Evolutionary conservation across 2,329 filamentous ascomycete species (phyloP).

Genomic region (Trichoderma pleuroti): DNA sequence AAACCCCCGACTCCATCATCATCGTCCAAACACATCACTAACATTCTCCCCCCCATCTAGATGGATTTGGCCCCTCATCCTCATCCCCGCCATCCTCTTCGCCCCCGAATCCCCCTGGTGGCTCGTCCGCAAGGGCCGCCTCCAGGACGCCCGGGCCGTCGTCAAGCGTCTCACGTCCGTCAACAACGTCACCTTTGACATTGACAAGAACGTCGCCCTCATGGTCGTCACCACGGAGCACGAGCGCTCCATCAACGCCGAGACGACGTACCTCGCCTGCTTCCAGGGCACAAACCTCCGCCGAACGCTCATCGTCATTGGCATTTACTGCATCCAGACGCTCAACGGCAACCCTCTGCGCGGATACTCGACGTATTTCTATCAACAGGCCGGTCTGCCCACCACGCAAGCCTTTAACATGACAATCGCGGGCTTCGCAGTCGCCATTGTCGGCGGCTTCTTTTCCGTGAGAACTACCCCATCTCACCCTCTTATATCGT

Average conservation of each 20-base stretch:
- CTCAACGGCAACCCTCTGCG: constrained; percentile 28
- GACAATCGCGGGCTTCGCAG: constrained; percentile 33
- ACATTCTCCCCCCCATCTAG: background rate
- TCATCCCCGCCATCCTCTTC: constrained; percentile 39
- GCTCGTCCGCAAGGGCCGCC: constrained; percentile 34
- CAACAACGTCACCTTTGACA: constrained; percentile 21
- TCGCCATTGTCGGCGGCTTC: constrained; percentile 41
- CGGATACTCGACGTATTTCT: constrained; percentile 29
- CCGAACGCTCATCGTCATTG: constrained; percentile 48
- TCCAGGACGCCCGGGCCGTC: constrained; percentile 30
- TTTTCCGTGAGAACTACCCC: constrained; percentile 26
- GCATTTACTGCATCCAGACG: constrained; percentile 29
- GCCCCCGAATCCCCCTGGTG: constrained; percentile 45
- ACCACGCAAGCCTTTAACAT: constrained; percentile 28
- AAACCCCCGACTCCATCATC: background rate
- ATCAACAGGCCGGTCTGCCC: constrained; percentile 32
- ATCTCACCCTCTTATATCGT: background rate
- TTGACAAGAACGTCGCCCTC: constrained; percentile 34
- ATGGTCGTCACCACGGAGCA: constrained; percentile 42
- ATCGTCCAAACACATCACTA: background rate
- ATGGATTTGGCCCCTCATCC: constrained; percentile 45
- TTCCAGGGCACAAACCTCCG: constrained; percentile 44
- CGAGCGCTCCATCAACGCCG: constrained; percentile 34
- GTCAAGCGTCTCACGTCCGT: constrained; percentile 28
- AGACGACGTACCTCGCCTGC: constrained; percentile 41